A percentile compares a stretch with the other conserved stretches of the same genome.
These are phyloP conservation scores for Xylaria sp. DNA, from an alignment of 2,329 filamentous ascomycete genomes.

Conservation along the genomic window DNA sequence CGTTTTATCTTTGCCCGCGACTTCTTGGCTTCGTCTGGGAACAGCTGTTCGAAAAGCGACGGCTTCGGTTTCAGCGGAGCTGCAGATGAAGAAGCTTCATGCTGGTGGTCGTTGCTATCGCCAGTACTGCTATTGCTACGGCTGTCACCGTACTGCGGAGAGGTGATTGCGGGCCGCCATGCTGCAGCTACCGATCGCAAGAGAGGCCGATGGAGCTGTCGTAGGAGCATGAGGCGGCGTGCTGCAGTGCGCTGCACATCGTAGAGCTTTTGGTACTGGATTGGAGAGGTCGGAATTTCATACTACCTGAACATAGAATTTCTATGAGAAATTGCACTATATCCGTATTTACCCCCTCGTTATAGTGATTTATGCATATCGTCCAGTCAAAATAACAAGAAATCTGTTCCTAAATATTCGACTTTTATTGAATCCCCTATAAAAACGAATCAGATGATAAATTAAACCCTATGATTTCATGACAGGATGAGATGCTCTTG, in stretches of 20 bases:
- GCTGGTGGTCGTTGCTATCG: conserved; percentile 1
- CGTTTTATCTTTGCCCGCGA: conserved; percentile 29
- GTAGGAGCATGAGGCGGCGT: conserved; percentile 50
- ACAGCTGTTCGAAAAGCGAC: conserved; percentile 61
- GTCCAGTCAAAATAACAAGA: neutral
- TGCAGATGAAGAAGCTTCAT: neutral
- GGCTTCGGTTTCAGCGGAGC: conserved; percentile 15
- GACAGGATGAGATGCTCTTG: neutral
- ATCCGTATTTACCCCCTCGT: neutral
- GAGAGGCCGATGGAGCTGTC: conserved; percentile 49
- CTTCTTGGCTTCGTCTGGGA: conserved; percentile 60
- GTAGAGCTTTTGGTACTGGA: conserved; percentile 34
- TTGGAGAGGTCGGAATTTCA: conserved; percentile 4
- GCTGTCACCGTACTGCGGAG: conserved; percentile 38
- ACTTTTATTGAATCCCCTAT: neutral
- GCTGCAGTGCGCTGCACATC: conserved; percentile 45
- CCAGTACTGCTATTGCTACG: neutral
- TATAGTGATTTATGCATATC: conserved; percentile 13
- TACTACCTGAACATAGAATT: conserved; percentile 11
- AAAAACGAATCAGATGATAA: neutral
- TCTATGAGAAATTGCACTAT: neutral
- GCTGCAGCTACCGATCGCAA: conserved; percentile 48
- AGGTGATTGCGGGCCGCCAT: conserved; percentile 42
- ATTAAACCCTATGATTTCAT: neutral
- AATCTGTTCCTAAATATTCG: neutral